These are phyloP conservation scores for Pyrenopolyporus hunteri DNA, from an alignment of 495 filamentous ascomycete genomes.

Conservation along the genomic window DNA sequence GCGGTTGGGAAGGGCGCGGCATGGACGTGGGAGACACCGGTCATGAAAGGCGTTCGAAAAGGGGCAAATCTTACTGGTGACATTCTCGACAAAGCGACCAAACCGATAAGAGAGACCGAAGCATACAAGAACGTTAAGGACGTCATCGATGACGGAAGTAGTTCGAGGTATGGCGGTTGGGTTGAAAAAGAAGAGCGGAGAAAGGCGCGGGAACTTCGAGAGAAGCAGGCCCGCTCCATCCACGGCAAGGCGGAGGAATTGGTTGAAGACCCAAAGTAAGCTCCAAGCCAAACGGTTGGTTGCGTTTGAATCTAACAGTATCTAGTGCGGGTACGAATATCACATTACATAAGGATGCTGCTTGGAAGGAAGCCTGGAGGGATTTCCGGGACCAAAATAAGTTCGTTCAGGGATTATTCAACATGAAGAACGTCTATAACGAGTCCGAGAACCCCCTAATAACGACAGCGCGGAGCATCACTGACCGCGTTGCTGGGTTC, in stretches of 20 bases:
- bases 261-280: conserved; percentile 84
- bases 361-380: conserved; percentile 94
- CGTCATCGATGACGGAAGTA: conserved; percentile 95
- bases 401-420: conserved; percentile 87
- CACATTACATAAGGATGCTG: conserved; percentile 93
- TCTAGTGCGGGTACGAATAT: conserved; percentile 88
- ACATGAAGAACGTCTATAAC: conserved; percentile 80
- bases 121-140: conserved; percentile 94
- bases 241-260: conserved; percentile 60
- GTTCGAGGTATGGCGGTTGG: conserved; percentile 94
- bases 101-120: conserved; percentile 91
- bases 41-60: conserved; percentile 89
- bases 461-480: conserved; percentile 88
- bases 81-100: conserved; percentile 88
- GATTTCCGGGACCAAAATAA: conserved; percentile 87
- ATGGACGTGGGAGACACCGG: conserved; percentile 96
- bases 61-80: conserved; percentile 84
- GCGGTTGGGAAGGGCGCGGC: conserved; percentile 86
- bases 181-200: conserved; percentile 92
- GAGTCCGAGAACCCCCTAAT: conserved; percentile 97
- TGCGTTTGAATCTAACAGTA: conserved; percentile 23
- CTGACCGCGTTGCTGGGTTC: conserved; percentile 90
- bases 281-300: conserved; percentile 15
- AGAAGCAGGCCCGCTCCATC: conserved; percentile 56
- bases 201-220: conserved; percentile 73